These are phyloP conservation scores for Didymella glomerata DNA, from an alignment of 2,329 filamentous ascomycete genomes.

Conservation along the genomic window DNA sequence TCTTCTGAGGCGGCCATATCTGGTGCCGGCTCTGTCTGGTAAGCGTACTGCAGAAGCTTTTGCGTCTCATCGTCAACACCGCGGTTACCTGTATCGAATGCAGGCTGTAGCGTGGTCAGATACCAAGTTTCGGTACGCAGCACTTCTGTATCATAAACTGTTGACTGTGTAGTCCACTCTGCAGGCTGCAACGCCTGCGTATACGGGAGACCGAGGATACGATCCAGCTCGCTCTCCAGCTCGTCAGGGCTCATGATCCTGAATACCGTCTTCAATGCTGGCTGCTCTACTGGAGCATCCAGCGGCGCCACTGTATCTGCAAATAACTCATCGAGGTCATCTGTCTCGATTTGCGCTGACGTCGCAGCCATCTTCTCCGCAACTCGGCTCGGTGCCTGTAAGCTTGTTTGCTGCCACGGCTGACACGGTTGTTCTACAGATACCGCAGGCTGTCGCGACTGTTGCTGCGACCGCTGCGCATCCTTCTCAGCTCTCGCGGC, in stretches of 20 bases:
- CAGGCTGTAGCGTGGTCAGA: neutral
- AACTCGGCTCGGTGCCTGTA: neutral
- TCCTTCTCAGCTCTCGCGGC: neutral
- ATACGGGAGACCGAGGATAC: neutral
- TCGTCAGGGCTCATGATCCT: neutral
- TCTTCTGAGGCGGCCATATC: neutral
- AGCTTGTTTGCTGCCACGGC: neutral
- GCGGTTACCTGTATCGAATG: neutral
- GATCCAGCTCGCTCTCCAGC: slow-evolving; percentile 1
- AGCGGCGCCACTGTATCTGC: neutral
- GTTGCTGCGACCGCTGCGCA: neutral
- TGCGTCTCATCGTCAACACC: slow-evolving; percentile 1
- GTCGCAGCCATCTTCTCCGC: neutral
- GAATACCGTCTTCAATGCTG: neutral
- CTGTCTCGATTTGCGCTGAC: neutral
- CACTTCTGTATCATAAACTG: neutral
- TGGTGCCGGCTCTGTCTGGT: neutral
- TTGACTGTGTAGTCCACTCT: neutral
- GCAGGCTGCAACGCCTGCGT: neutral
- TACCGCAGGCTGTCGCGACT: neutral
- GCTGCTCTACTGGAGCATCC: neutral
- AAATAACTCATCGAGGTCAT: neutral
- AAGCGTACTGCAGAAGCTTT: neutral
- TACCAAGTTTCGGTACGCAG: neutral
- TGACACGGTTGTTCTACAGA: too few relatives aligned